phyloP scores from a whole-genome alignment of 768 basidiomycete genomes.

The Termitomyces titanicus region DNA sequence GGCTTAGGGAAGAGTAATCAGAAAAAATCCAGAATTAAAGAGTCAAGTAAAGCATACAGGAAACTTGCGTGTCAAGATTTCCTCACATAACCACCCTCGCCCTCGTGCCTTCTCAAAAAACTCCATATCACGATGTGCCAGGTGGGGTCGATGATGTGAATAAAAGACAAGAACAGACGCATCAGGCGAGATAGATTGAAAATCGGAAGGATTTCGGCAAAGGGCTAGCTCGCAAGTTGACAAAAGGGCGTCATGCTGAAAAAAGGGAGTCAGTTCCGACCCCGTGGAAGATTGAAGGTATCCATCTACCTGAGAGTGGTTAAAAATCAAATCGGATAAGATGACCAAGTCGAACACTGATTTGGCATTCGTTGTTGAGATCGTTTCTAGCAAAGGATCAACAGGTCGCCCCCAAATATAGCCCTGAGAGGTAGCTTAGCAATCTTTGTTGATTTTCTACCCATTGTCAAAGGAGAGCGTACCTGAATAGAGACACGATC shows the following conservation, averaged over 20 bases:
- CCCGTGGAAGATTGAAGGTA: neutral
- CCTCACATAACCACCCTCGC: conserved; percentile 70
- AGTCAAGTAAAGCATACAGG: conserved; percentile 39
- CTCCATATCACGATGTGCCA: conserved; percentile 76
- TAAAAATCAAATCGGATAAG: conserved; percentile 91
- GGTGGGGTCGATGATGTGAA: conserved; percentile 82
- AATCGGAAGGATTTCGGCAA: conserved; percentile 4
- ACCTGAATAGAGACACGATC: conserved; percentile 31
- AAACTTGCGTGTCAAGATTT: conserved; percentile 61
- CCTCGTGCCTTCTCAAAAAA: conserved; percentile 69
- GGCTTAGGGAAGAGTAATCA: conserved; percentile 39
- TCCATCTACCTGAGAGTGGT: conserved; percentile 76
- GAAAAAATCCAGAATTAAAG: neutral
- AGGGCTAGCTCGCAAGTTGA: conserved; percentile 59
- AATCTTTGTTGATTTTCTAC: neutral
- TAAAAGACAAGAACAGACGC: conserved; percentile 74
- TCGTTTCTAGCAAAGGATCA: conserved; percentile 35
- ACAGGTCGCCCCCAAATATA: conserved; percentile 79
- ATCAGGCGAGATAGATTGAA: conserved; percentile 9
- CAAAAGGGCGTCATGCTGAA: conserved; percentile 78
- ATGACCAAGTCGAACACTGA: conserved; percentile 74
- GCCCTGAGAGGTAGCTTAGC: conserved; percentile 40
- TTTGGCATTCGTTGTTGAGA: conserved; percentile 10
- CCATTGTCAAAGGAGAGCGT: neutral
- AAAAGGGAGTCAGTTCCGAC: neutral